These are phyloP conservation scores for Vigna radiata DNA, from an alignment of 306 rosid species.

Conservation along the genomic window DNA sequence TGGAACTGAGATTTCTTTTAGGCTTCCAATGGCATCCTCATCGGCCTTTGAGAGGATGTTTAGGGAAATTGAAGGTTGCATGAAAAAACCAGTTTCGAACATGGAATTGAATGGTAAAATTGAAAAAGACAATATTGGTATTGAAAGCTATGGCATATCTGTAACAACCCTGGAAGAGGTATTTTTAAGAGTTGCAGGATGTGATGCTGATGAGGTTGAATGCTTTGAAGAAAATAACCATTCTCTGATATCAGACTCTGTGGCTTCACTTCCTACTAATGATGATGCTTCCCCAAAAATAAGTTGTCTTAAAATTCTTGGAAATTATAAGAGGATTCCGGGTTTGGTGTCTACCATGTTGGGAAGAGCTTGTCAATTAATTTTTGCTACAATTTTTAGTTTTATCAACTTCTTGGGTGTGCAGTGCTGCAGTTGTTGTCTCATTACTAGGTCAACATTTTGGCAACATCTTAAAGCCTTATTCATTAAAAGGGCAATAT, in stretches of 20 bases:
- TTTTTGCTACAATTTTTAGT: constrained; percentile 61
- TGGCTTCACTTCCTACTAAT: constrained; percentile 58
- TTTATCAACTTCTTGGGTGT: constrained; percentile 60
- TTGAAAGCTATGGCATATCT: constrained; percentile 96
- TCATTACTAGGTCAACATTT: constrained; percentile 74
- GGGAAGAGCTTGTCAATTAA: constrained; percentile 70
- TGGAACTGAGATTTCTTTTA: constrained; percentile 97
- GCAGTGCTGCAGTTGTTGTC: constrained; percentile 81
- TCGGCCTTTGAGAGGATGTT: constrained; percentile 86
- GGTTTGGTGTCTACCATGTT: constrained; percentile 62
- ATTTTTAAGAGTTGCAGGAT: constrained; percentile 92
- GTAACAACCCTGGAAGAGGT: constrained; percentile 99
- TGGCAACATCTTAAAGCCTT: constrained; percentile 92
- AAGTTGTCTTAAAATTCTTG: constrained; percentile 51
- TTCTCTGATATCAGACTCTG: constrained; percentile 48
- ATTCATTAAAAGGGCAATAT: constrained; percentile 81
- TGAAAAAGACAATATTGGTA: constrained; percentile 67
- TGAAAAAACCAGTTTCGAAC: constrained; percentile 55
- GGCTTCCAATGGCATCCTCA: constrained; percentile 95
- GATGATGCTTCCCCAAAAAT: constrained; percentile 51
- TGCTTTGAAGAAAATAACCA: constrained; percentile 55
- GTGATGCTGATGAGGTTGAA: constrained; percentile 70
- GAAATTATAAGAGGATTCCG: constrained; percentile 61
- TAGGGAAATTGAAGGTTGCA: constrained; percentile 94
- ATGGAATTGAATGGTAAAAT: constrained; percentile 48